Conservation (phyloP, 768 basidiomycete species). For the Trametes gibbosa region DNA sequence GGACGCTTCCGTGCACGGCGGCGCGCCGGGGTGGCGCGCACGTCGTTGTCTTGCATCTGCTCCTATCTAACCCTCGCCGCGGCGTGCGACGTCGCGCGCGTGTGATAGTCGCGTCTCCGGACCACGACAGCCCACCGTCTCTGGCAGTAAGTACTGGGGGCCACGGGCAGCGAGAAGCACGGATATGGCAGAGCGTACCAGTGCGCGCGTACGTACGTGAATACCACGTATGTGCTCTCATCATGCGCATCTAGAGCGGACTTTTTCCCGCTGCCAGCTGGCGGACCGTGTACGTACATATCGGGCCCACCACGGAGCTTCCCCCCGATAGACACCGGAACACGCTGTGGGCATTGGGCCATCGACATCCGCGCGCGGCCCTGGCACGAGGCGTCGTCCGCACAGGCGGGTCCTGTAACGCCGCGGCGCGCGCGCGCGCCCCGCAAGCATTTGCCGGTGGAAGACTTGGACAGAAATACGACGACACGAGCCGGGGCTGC, state of each 20-base stretch:
- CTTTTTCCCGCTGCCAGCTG: too few species aligned
- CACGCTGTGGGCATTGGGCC: neutral
- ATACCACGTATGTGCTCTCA: neutral
- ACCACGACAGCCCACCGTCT: neutral
- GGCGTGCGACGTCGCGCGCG: too few species aligned
- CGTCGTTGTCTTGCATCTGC: too few species aligned
- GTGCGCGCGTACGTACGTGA: neutral
- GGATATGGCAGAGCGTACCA: neutral
- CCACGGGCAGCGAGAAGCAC: neutral
- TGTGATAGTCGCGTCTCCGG: neutral
- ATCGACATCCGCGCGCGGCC: neutral
- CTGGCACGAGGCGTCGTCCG: neutral
- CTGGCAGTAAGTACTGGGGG: too few species aligned
- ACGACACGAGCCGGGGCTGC: neutral
- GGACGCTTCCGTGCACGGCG: neutral
- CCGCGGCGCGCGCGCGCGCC: neutral
- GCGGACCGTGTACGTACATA: neutral
- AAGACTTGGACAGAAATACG: neutral
- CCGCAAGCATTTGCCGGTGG: neutral
- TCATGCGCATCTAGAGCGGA: neutral
- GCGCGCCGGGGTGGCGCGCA: neutral
- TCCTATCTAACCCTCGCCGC: too few species aligned
- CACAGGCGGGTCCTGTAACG: too few species aligned
- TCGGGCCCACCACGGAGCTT: neutral
- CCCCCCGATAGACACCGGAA: conserved; percentile 11